Conservation (phyloP, 108 stramenopile species). For the Nitzschia sp. region DNA sequence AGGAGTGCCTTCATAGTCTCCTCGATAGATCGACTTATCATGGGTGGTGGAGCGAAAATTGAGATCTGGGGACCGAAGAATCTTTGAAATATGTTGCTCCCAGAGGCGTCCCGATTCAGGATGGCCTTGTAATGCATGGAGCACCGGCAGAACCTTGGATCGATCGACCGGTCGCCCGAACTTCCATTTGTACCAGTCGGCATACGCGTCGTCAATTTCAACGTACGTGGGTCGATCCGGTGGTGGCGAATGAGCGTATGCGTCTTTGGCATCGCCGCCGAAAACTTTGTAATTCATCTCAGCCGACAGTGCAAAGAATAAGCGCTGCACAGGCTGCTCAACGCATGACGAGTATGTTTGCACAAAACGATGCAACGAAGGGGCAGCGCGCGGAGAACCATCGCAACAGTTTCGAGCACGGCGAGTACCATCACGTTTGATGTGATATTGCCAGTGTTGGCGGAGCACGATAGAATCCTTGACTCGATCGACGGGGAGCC, state of each 20-base stretch:
- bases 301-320: not conserved
- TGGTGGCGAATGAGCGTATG: not conserved
- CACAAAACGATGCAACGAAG: conserved; percentile 21
- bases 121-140: too few relatives aligned
- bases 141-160: too few relatives aligned
- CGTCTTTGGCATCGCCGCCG: too few relatives aligned
- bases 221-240: conserved; percentile 33
- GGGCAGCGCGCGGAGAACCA: conserved; percentile 35
- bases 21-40: conserved; percentile 35
- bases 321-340: not conserved
- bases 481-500: conserved; percentile 5
- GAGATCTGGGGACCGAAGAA: conserved; percentile 18
- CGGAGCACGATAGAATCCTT: not conserved
- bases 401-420: conserved; percentile 26
- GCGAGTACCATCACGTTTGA: conserved; percentile 23
- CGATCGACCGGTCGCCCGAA: too few relatives aligned
- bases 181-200: too few relatives aligned
- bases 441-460: too few relatives aligned
- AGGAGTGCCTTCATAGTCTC: conserved; percentile 10
- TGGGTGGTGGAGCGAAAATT: too few relatives aligned
- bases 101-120: conserved; percentile 34
- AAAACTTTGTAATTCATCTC: conserved; percentile 11
- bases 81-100: conserved; percentile 23
- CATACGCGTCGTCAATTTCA: conserved; percentile 36
- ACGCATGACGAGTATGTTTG: too few relatives aligned